phyloP scores from a whole-genome alignment of 2,329 filamentous ascomycete genomes.

The Pseudogymnoascus sp. region DNA sequence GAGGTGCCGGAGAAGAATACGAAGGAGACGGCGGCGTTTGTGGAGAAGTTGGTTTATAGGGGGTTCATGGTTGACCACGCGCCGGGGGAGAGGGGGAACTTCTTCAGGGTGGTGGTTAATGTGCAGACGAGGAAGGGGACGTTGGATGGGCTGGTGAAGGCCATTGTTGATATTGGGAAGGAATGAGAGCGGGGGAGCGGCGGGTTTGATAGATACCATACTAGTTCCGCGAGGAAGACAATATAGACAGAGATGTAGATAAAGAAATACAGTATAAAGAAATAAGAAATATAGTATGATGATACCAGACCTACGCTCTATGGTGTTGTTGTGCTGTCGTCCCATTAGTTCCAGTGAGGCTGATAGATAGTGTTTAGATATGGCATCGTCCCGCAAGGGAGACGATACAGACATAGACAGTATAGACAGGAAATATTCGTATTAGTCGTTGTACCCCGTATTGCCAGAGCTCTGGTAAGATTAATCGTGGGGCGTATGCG shows the following conservation, averaged over 20 bases:
- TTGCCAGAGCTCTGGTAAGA: too few relatives aligned
- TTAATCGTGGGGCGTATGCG: background rate
- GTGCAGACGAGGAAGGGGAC: constrained; percentile 50
- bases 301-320: background rate
- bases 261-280: too few relatives aligned
- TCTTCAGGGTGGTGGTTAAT: constrained; percentile 63
- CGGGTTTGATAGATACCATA: background rate
- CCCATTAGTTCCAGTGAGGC: too few relatives aligned
- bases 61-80: constrained; percentile 59
- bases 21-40: constrained; percentile 45
- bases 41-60: constrained; percentile 42
- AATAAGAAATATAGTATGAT: background rate
- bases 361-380: too few relatives aligned
- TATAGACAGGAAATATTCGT: too few relatives aligned
- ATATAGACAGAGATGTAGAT: background rate
- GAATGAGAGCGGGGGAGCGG: background rate
- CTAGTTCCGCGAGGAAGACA: background rate
- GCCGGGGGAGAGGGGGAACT: constrained; percentile 48
- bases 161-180: constrained; percentile 37
- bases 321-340: too few relatives aligned
- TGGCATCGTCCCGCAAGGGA: background rate
- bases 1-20: constrained; percentile 39
- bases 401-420: too few relatives aligned
- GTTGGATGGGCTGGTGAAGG: constrained; percentile 51
- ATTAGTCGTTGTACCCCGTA: too few relatives aligned